A percentile compares a stretch with the other conserved stretches of the same genome.
Conservation (phyloP, 2,329 filamentous ascomycete genomes). For the Cryphonectria radicalis region DNA sequence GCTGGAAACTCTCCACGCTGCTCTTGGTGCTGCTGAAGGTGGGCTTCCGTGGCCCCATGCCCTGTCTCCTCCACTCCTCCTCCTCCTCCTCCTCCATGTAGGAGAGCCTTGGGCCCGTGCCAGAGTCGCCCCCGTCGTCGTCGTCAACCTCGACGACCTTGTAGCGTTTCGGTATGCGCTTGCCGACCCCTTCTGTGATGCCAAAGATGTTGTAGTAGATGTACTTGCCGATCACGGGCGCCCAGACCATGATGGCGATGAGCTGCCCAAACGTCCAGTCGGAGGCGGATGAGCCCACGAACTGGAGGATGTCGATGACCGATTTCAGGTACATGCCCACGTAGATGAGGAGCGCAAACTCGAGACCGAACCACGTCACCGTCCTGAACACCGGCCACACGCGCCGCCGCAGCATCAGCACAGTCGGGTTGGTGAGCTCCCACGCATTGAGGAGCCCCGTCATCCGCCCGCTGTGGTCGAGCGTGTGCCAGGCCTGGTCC, state of each 20-base stretch:
- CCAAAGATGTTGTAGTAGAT: conserved; percentile 26
- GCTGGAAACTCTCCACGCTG: conserved; percentile 4
- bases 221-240: conserved; percentile 31
- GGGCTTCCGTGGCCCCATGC: conserved; percentile 13
- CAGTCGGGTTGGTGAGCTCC: conserved; percentile 15
- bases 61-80: neutral
- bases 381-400: conserved; percentile 16
- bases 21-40: conserved; percentile 7
- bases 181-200: conserved; percentile 24
- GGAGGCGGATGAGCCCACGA: conserved; percentile 23
- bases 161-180: conserved; percentile 25
- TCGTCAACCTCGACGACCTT: conserved; percentile 22
- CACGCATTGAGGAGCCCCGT: conserved; percentile 11
- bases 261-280: conserved; percentile 36
- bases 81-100: conserved; percentile 3
- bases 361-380: conserved; percentile 20
- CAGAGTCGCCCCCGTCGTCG: conserved; percentile 8
- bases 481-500: conserved; percentile 21
- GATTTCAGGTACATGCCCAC: conserved; percentile 29
- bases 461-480: conserved; percentile 12
- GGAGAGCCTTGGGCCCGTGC: neutral
- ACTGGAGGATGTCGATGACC: conserved; percentile 23
- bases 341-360: conserved; percentile 28
- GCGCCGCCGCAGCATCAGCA: conserved; percentile 20
- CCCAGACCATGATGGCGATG: conserved; percentile 35